These are phyloP conservation scores for Hanseniaspora thailandica DNA, from an alignment of 805 yeast genomes.

Conservation along the genomic window DNA sequence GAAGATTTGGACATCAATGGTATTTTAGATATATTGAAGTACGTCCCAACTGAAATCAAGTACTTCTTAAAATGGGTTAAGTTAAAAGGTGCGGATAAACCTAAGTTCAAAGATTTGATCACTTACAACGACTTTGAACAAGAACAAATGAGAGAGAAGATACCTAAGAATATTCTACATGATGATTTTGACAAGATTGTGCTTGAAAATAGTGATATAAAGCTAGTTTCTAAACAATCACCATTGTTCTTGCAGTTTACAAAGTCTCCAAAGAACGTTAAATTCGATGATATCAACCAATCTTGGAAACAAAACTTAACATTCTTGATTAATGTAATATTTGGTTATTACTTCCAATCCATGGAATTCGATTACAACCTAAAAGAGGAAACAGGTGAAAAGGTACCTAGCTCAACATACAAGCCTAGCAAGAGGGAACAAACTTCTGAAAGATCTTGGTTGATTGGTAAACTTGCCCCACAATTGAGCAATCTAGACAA, in stretches of 20 bases:
- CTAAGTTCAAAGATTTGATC: slow-evolving; percentile 21
- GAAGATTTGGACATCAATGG: slow-evolving; percentile 40
- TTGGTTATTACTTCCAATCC: slow-evolving; percentile 62
- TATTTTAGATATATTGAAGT: slow-evolving; percentile 37
- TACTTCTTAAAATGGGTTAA: slow-evolving; percentile 40
- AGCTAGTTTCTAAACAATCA: neutral
- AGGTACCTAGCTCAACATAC: neutral
- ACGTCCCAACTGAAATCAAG: slow-evolving; percentile 40
- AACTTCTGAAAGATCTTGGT: slow-evolving; percentile 87
- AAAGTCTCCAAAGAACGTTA: neutral
- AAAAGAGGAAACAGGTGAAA: slow-evolving; percentile 14
- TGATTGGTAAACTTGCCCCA: slow-evolving; percentile 75
- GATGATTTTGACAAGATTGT: slow-evolving; percentile 24
- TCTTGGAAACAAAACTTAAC: slow-evolving; percentile 23
- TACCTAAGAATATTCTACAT: slow-evolving; percentile 55
- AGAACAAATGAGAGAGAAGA: slow-evolving; percentile 46
- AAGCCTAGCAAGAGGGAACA: slow-evolving; percentile 34
- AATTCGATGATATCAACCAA: slow-evolving; percentile 1
- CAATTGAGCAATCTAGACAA: slow-evolving; percentile 64
- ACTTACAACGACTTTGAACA: slow-evolving; percentile 52
- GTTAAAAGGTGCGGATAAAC: slow-evolving; percentile 25
- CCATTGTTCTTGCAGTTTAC: neutral
- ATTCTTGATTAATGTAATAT: slow-evolving; percentile 54
- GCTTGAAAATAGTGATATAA: neutral
- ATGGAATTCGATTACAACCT: slow-evolving; percentile 44